These are phyloP conservation scores for Pseudozyma pruni DNA, from an alignment of 1,284 basidiomycete genomes.

Conservation along the genomic window DNA sequence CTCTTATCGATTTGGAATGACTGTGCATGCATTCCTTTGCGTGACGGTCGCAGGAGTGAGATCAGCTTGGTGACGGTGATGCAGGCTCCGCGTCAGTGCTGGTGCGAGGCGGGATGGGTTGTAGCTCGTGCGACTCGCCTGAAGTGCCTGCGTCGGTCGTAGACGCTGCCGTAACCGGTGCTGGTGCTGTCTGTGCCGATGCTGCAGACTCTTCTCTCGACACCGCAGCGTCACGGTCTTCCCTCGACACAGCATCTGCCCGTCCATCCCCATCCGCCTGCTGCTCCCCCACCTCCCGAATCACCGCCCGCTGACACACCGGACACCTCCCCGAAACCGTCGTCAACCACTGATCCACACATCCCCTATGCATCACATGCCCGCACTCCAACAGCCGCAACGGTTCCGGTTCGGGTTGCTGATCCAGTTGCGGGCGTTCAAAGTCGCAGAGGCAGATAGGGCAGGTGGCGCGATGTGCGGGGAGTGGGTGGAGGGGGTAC, in stretches of 20 bases:
- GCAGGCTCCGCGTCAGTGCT: background rate
- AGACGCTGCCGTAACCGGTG: no score
- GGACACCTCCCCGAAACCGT: constrained; percentile 59
- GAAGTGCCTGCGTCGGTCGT: background rate
- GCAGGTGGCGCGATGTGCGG: constrained; percentile 58
- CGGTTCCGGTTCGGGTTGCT: constrained; percentile 49
- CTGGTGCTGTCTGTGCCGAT: no score
- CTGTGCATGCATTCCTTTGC: no score
- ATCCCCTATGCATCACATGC: constrained; percentile 56
- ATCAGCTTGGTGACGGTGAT: background rate
- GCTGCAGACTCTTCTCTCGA: no score
- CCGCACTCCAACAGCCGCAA: constrained; percentile 51
- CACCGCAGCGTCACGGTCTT: no score
- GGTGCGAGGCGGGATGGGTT: constrained; percentile 2
- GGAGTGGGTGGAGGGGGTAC: constrained; percentile 55
- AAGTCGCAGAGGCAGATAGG: constrained; percentile 63
- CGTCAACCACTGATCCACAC: constrained; percentile 61
- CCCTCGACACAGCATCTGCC: background rate
- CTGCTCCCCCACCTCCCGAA: constrained; percentile 8
- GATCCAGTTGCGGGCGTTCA: constrained; percentile 28
- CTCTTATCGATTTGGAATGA: no score
- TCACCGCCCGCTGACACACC: constrained; percentile 54
- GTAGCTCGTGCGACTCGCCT: constrained; percentile 22
- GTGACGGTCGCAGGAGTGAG: no score
- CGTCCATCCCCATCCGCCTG: background rate